Evolutionary conservation across 305 asterid species (phyloP).

Genomic region (Ajuga reptans): DNA sequence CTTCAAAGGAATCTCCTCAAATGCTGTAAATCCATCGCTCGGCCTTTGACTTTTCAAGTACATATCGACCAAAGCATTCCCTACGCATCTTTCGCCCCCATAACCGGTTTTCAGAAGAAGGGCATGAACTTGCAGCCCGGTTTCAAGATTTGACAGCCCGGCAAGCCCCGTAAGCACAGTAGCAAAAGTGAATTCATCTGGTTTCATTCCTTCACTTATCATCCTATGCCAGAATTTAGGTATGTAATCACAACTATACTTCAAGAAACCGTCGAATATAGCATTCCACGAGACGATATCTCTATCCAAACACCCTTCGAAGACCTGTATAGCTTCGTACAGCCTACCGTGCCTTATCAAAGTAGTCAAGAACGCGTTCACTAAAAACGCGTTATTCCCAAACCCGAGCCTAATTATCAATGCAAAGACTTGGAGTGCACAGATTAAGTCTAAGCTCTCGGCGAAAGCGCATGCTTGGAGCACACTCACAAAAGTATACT

Average conservation of each 20-base stretch:
- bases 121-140: constrained; percentile 54
- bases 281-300: constrained; percentile 74
- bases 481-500: constrained; percentile 56
- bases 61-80: constrained; percentile 70
- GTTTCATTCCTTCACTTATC: constrained; percentile 42
- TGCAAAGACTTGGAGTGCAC: constrained; percentile 45
- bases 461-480: constrained; percentile 57
- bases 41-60: constrained; percentile 46
- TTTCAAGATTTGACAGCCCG: constrained; percentile 43
- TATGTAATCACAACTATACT: constrained; percentile 28
- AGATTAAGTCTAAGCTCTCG: constrained; percentile 32
- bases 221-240: constrained; percentile 48
- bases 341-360: constrained; percentile 45
- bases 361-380: constrained; percentile 46
- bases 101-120: constrained; percentile 50
- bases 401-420: constrained; percentile 53
- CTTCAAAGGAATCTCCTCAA: constrained; percentile 45
- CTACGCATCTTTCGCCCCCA: constrained; percentile 52
- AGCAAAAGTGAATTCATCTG: constrained; percentile 57
- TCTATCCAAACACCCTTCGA: constrained; percentile 33
- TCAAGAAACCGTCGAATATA: constrained; percentile 48
- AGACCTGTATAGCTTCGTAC: constrained; percentile 42
- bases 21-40: constrained; percentile 45
- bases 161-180: constrained; percentile 63
- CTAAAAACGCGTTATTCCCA: constrained; percentile 39